Percentiles rank a stretch among this genome's conserved stretches.
Evolutionary conservation across 495 filamentous ascomycete genomes (phyloP).

Genomic region (Pseudevernia furfuracea): DNA sequence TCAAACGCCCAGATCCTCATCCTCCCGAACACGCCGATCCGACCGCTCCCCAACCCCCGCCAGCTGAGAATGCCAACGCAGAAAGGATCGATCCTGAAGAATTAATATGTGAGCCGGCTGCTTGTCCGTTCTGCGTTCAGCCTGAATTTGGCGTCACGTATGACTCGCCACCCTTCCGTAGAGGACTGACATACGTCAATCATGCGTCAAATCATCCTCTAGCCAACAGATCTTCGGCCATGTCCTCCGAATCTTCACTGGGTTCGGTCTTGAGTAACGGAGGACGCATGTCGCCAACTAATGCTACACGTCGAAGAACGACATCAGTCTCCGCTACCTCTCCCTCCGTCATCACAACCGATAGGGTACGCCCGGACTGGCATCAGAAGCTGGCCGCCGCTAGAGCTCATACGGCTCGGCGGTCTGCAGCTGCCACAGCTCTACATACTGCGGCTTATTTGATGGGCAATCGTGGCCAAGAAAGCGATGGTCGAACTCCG

Average conservation of each 20-base stretch:
- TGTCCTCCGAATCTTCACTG: slow-evolving; percentile 54
- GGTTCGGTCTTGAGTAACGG: slow-evolving; percentile 32
- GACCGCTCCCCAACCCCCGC: slow-evolving; percentile 29
- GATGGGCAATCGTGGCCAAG: slow-evolving; percentile 56
- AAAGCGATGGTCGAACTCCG: slow-evolving; percentile 41
- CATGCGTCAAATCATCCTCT: slow-evolving; percentile 38
- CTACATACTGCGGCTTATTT: slow-evolving; percentile 92
- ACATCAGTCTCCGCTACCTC: slow-evolving; percentile 76
- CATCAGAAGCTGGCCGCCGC: slow-evolving; percentile 79
- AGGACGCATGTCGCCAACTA: slow-evolving; percentile 28
- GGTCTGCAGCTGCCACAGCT: slow-evolving; percentile 89
- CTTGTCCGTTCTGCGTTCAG: slow-evolving; percentile 91
- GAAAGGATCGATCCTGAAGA: slow-evolving; percentile 51
- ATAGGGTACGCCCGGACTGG: slow-evolving; percentile 90
- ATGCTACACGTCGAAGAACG: slow-evolving; percentile 53
- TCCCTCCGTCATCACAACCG: slow-evolving; percentile 80
- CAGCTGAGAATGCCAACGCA: slow-evolving; percentile 32
- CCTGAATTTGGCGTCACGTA: slow-evolving; percentile 94
- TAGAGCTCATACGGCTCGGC: slow-evolving; percentile 70
- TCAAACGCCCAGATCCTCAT: slow-evolving; percentile 93
- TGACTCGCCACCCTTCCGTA: slow-evolving; percentile 76
- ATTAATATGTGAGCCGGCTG: slow-evolving; percentile 83
- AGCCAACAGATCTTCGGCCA: slow-evolving; percentile 55
- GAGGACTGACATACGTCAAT: slow-evolving; percentile 65
- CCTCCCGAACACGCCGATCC: slow-evolving; percentile 74